These are phyloP conservation scores for Syzygium aqueum DNA, from an alignment of 345 rosid genomes.

Conservation along the genomic window DNA sequence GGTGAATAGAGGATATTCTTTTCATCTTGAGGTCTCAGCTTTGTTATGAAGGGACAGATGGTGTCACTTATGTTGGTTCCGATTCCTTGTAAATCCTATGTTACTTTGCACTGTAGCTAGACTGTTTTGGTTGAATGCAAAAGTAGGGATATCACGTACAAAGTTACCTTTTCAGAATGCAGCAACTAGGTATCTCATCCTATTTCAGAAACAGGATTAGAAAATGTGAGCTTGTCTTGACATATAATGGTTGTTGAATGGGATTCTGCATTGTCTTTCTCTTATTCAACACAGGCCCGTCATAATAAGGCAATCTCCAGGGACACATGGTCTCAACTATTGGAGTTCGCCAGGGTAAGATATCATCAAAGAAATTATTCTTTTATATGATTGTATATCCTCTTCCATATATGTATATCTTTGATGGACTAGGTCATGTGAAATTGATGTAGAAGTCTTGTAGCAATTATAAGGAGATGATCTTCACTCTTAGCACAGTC, in stretches of 20 bases:
- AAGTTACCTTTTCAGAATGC: background rate
- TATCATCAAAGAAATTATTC: no score
- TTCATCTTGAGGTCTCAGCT: background rate
- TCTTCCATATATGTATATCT: background rate
- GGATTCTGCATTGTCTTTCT: slow-evolving; percentile 1
- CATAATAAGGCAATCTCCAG: slow-evolving; percentile 95
- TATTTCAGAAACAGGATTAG: background rate
- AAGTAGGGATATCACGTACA: background rate
- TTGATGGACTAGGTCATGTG: background rate
- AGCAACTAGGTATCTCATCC: background rate
- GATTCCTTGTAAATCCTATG: background rate
- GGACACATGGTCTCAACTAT: slow-evolving; percentile 94
- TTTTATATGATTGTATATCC: background rate
- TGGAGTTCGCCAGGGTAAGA: slow-evolving; percentile 90
- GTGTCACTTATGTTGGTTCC: background rate
- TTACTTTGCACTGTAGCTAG: background rate
- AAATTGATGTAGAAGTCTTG: background rate
- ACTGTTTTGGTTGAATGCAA: background rate
- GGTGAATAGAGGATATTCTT: background rate
- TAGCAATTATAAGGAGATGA: background rate
- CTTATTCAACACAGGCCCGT: slow-evolving; percentile 47
- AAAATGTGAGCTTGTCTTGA: background rate
- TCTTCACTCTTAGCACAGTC: background rate
- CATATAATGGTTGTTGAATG: background rate
- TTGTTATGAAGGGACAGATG: background rate